phyloP scores from a whole-genome alignment of 208 protist species.

The Trypanosoma grayi region DNA sequence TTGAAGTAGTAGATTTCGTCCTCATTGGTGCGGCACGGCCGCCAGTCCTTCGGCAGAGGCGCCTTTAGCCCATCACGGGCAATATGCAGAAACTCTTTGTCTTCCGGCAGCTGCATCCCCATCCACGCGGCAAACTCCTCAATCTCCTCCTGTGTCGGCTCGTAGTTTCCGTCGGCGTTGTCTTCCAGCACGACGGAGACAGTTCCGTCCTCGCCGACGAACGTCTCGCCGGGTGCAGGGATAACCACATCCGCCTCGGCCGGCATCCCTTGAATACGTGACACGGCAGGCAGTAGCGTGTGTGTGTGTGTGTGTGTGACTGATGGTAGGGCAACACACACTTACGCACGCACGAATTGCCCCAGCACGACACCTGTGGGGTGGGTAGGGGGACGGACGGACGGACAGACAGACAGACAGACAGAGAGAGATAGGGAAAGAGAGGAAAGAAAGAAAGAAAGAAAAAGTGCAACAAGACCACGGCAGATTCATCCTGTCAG shows the following conservation, averaged over 20 bases:
- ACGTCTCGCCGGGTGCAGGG: conserved; percentile 66
- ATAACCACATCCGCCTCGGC: conserved; percentile 31
- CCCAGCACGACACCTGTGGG: too few species aligned
- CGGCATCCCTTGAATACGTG: neutral
- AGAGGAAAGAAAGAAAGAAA: too few species aligned
- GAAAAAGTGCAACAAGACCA: too few species aligned
- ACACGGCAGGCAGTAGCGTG: conserved; percentile 1
- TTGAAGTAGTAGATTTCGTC: conserved; percentile 97
- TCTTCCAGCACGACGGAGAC: conserved; percentile 89
- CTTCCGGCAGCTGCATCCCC: conserved; percentile 90
- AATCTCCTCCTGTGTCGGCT: conserved; percentile 91
- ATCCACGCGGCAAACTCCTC: conserved; percentile 91
- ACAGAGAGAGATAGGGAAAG: too few species aligned
- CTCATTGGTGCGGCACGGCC: conserved; percentile 88
- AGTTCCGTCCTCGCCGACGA: conserved; percentile 77
- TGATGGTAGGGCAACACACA: too few species aligned
- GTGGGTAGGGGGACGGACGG: too few species aligned
- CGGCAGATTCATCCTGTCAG: too few species aligned
- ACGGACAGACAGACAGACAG: too few species aligned
- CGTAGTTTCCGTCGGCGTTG: conserved; percentile 79
- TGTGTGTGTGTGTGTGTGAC: neutral
- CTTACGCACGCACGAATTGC: conserved; percentile 11
- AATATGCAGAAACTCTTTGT: conserved; percentile 90
- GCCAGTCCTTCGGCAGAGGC: conserved; percentile 94
- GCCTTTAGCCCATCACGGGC: conserved; percentile 92